Evolutionary conservation across 2,329 filamentous ascomycete species (phyloP), one percentile per base, ranked within the genome.

Genomic region (Fusarium sacchari): DNA sequence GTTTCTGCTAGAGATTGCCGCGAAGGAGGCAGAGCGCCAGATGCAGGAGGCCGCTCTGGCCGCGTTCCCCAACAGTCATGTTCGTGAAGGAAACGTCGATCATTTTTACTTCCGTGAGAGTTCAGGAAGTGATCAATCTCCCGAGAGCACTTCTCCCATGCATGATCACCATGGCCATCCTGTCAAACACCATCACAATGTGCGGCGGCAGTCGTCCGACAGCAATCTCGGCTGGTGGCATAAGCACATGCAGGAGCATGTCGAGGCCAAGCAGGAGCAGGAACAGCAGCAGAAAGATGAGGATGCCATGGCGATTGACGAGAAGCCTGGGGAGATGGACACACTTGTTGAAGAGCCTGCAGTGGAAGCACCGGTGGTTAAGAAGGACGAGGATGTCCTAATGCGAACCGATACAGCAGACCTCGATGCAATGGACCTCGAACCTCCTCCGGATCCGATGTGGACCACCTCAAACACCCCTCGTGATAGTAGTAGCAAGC

Each of bases 221-320:
- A 86, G 90, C 75, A 87, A 89, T 58, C 85, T 91, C 76, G 87
- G 87, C 59, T 96, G 93, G 91, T 94, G 94, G 79, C 87, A 96
- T 78, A 89, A 91, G 77, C 92, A 94, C 76, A 93, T 96, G 92
- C 92, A 94, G 75, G 88, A 91, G 76, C 92, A 96, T 81, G 92
- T 91, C 58, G 90, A 94, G 76, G 81, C 91, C 55, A 87, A 90
- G 69, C 83, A 87, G 74, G 86, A 86, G 69, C 83, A 87, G 74
- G 86, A 86, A 46, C 83, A 83, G 32, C 83, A 83, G 28, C 82
- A 83, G 32, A 34, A 58, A 24, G 73, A 66, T 30, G 76, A 76
- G 4, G 74, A 78, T 37, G 78, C 73, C 3, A 76, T 78, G 76
- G 71, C 37, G 36, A 66, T 80, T 46, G 79, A 82, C 24, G 76